phyloP scores from a whole-genome alignment of 768 basidiomycete genomes.

The Auricularia sp. region DNA sequence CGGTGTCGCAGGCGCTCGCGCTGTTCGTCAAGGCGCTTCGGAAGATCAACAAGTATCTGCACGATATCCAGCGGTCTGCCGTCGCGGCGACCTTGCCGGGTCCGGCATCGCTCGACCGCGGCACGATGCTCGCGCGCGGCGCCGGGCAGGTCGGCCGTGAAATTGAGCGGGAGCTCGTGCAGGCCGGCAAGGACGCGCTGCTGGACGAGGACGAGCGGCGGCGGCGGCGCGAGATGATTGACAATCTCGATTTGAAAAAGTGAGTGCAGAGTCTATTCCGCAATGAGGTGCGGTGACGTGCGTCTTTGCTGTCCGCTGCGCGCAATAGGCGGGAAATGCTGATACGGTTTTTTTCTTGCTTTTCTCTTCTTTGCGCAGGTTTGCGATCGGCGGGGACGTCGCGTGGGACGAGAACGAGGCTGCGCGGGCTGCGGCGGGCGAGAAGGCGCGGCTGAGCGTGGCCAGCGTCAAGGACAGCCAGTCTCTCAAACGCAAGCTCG shows the following conservation, averaged over 20 bases:
- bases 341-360: not conserved
- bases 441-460: constrained; percentile 48
- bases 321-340: not conserved
- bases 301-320: constrained; percentile 3
- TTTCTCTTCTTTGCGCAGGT: constrained; percentile 16
- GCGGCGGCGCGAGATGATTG: constrained; percentile 80
- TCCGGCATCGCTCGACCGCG: constrained; percentile 18
- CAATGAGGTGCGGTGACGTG: constrained; percentile 3
- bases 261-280: constrained; percentile 32
- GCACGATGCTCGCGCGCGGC: constrained; percentile 16
- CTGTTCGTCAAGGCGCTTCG: constrained; percentile 85
- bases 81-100: constrained; percentile 55
- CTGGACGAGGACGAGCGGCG: constrained; percentile 32
- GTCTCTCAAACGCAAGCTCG: constrained; percentile 50
- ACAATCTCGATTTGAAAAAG: constrained; percentile 80
- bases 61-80: constrained; percentile 69
- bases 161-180: constrained; percentile 61
- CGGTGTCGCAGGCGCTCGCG: constrained; percentile 80
- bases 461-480: constrained; percentile 55
- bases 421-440: constrained; percentile 29
- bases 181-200: constrained; percentile 63
- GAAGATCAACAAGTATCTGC: constrained; percentile 66
- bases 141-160: constrained; percentile 29
- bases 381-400: constrained; percentile 52
- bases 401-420: constrained; percentile 65